Conservation (phyloP, 331 rosid genomes). For the Acacia concinna region DNA sequence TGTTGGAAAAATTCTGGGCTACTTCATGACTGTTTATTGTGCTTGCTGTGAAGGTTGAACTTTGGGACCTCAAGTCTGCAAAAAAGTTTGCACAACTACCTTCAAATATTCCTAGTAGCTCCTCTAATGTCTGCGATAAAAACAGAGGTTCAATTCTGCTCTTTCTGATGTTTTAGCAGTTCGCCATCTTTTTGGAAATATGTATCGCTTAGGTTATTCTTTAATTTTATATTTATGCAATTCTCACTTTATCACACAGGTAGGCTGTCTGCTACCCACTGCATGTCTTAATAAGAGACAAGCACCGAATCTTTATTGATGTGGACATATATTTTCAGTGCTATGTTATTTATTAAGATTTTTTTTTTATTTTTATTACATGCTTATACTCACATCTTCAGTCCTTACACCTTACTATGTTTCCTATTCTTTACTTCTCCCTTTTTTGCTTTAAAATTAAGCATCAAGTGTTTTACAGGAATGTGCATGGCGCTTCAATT, state of each 20-base stretch:
- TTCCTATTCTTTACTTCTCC: conserved; percentile 15
- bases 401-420: conserved; percentile 3
- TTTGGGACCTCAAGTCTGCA: conserved; percentile 88
- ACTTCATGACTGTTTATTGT: conserved; percentile 25
- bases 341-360: not conserved
- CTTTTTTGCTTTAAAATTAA: conserved; percentile 29
- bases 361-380: not conserved
- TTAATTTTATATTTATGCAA: not conserved
- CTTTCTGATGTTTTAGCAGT: conserved; percentile 15
- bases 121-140: conserved; percentile 43
- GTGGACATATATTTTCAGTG: not conserved
- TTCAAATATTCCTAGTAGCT: conserved; percentile 42
- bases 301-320: not conserved
- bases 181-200: not conserved
- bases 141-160: conserved; percentile 52
- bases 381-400: conserved; percentile 13
- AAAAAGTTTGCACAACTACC: conserved; percentile 60
- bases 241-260: not conserved
- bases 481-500: conserved; percentile 98
- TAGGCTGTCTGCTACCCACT: conserved; percentile 1
- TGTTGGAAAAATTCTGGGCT: conserved; percentile 3
- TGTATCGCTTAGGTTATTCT: not conserved
- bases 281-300: not conserved
- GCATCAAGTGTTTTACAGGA: conserved; percentile 55
- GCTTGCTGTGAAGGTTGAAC: conserved; percentile 66